A percentile compares a stretch with the other conserved stretches of the same genome.
These are phyloP conservation scores for Lagenidium giganteum DNA, from an alignment of 352 stramenopile genomes.

Conservation along the genomic window DNA sequence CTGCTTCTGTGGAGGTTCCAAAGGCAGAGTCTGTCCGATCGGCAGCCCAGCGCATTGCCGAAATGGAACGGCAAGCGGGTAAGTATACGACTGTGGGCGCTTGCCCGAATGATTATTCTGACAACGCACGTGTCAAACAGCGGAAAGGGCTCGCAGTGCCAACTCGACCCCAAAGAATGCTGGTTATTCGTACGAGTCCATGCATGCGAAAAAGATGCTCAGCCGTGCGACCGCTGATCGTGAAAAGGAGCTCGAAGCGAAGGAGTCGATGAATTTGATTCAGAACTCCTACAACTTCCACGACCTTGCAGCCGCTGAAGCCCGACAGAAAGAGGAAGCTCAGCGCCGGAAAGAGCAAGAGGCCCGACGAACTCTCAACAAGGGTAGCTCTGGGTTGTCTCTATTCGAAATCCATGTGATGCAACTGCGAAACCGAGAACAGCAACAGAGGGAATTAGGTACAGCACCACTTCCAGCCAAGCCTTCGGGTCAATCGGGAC, in stretches of 20 bases:
- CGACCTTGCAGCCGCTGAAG: conserved; percentile 5
- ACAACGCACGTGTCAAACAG: too few species aligned
- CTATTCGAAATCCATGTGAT: conserved; percentile 12
- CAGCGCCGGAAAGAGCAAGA: conserved; percentile 10
- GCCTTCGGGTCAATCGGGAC: too few species aligned
- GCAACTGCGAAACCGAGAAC: conserved; percentile 11
- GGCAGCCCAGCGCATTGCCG: conserved; percentile 52
- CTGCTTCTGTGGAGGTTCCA: conserved; percentile 38
- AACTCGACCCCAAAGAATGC: background rate
- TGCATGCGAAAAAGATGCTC: too few species aligned
- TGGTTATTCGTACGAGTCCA: too few species aligned
- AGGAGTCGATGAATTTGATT: too few species aligned
- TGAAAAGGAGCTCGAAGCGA: too few species aligned
- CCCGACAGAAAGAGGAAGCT: conserved; percentile 7
- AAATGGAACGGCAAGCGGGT: conserved; percentile 64
- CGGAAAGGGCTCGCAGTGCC: background rate
- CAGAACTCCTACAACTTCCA: conserved; percentile 1
- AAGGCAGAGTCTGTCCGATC: conserved; percentile 42
- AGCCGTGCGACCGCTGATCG: too few species aligned
- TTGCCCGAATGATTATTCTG: conserved; percentile 6
- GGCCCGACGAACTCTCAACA: conserved; percentile 7
- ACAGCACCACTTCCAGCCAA: too few species aligned
- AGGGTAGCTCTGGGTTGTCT: conserved; percentile 10
- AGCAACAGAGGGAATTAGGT: conserved; percentile 14
- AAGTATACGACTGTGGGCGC: background rate